These are phyloP conservation scores for Phytophthora aleatoria DNA, from an alignment of 352 stramenopile species.

Conservation along the genomic window DNA sequence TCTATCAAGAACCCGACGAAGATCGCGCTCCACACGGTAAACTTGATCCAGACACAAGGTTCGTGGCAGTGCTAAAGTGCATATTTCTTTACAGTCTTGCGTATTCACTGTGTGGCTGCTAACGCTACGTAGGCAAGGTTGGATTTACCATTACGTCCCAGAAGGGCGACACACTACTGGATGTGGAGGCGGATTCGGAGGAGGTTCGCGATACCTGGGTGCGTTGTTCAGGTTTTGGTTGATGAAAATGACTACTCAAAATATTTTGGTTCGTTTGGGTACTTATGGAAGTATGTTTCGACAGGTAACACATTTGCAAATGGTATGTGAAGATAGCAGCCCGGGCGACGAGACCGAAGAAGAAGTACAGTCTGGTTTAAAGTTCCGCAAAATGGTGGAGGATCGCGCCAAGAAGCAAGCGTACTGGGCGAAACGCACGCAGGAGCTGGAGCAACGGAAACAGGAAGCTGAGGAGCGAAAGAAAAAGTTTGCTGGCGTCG, in stretches of 20 bases:
- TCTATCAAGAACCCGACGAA: conserved; percentile 51
- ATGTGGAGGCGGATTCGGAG: conserved; percentile 71
- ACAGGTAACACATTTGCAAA: conserved; percentile 73
- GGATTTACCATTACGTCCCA: conserved; percentile 61
- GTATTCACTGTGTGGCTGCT: conserved; percentile 3
- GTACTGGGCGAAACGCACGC: conserved; percentile 79
- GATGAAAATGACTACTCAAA: not conserved
- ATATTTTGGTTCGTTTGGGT: not conserved
- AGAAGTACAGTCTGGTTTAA: conserved; percentile 42
- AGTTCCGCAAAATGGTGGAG: conserved; percentile 76
- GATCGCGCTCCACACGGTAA: conserved; percentile 57
- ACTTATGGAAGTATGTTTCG: conserved; percentile 1
- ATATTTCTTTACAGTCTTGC: not conserved
- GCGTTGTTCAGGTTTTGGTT: conserved; percentile 6
- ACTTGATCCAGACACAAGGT: conserved; percentile 64
- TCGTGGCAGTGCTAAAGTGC: not conserved
- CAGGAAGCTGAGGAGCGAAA: conserved; percentile 78
- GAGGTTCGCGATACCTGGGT: conserved; percentile 76
- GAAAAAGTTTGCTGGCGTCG: conserved; percentile 68
- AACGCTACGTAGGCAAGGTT: conserved; percentile 31
- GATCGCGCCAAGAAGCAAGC: conserved; percentile 78
- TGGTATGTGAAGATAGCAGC: conserved; percentile 69
- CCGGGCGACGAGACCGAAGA: conserved; percentile 36
- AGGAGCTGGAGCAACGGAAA: conserved; percentile 79
- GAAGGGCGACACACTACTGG: conserved; percentile 67